phyloP scores from a whole-genome alignment of 805 yeast genomes.

The Ascoidea rubescens region DNA sequence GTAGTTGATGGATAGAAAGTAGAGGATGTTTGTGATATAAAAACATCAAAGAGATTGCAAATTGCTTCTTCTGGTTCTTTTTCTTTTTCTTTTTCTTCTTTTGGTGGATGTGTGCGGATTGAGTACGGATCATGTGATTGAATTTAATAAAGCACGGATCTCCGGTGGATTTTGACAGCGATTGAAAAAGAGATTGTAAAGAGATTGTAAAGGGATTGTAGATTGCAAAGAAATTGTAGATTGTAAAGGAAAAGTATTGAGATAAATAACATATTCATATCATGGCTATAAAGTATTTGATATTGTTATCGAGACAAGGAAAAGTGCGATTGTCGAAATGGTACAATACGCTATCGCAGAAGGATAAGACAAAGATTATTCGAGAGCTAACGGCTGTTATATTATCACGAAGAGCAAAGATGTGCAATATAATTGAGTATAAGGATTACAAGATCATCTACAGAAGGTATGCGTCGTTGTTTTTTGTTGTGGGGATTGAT shows the following conservation, averaged over 20 bases:
- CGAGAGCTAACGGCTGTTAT: slow-evolving; percentile 80
- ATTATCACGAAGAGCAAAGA: slow-evolving; percentile 73
- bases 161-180: neutral
- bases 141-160: too few relatives aligned
- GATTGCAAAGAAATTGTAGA: neutral
- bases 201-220: neutral
- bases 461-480: slow-evolving; percentile 85
- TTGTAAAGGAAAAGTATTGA: neutral
- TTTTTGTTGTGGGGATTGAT: slow-evolving; percentile 79
- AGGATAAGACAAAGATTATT: slow-evolving; percentile 72
- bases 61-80: too few relatives aligned
- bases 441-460: slow-evolving; percentile 72
- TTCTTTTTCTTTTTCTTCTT: too few relatives aligned
- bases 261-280: neutral
- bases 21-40: too few relatives aligned
- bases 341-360: slow-evolving; percentile 75
- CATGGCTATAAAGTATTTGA: slow-evolving; percentile 45
- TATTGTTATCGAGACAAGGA: slow-evolving; percentile 87
- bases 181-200: neutral
- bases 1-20: too few relatives aligned
- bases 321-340: slow-evolving; percentile 88
- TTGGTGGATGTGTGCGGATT: too few relatives aligned
- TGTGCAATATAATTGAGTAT: slow-evolving; percentile 90
- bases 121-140: too few relatives aligned
- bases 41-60: too few relatives aligned